Base-by-base conservation (phyloP, 2,329 filamentous ascomycete species). In the Trichoderma sp. region DNA sequence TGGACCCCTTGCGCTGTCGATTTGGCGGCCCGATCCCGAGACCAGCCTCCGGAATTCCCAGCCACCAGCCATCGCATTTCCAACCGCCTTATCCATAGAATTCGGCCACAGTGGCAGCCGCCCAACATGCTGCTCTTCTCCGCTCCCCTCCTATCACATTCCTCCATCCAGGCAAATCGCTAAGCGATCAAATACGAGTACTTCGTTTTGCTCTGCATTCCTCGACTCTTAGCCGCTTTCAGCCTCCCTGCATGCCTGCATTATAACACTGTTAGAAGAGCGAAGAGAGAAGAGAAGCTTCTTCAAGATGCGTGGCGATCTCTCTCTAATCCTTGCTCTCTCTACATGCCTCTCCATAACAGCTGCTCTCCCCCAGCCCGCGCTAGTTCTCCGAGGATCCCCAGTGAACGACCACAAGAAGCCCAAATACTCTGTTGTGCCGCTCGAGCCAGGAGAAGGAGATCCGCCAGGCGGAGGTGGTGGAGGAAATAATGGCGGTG, bases 361-460 rank as follows among this genome's bases (percentile, higher is more conserved):
- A 60, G 69, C 78, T 64, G 80, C 82, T 8, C 79, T 84, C 3
- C 83, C 83, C 11, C 81, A 78, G 31, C 77, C 77, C 6, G 77
- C 73, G 33, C 73, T 81, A 7, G 73, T 77, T 60, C 76, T 75
- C 60, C 83, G 82, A 24, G 80, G 78, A 3, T 75, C 68, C 6
- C 16, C 27, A 6, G 75, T 75, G 12, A 73, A 71, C 7, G 65
- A 74, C 11, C 69, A 75, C 18, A 72, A 76, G n/a, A 81, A 81
- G 66, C 84, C 83, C 2, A 79, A 80, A 27, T 86, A 86, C 66
- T 84, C 83, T 3, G 83, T 86, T 35, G 83, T 86, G 6, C 83
- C 84, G 16, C 77, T 85, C n/a, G 83, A 84, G 67, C 83, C 79
- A 6, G 77, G 74, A 9, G 79, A 77, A 21, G 78, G 79, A 27